Evolutionary conservation across 2,329 filamentous ascomycete species (phyloP), one percentile per base, ranked within the genome.

Genomic region (Alternaria atra): DNA sequence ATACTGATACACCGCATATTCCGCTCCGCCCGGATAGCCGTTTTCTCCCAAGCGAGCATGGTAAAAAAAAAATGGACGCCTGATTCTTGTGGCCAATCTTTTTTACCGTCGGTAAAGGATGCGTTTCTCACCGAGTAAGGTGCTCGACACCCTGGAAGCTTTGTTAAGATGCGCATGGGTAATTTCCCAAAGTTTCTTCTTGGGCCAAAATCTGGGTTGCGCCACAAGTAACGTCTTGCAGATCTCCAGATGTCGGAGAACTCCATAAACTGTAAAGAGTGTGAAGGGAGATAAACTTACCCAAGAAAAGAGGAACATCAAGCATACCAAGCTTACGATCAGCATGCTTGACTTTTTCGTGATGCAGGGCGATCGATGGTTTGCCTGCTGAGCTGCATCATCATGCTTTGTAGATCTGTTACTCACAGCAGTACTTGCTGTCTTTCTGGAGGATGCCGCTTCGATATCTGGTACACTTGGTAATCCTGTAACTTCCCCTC

Each of bases 11-110:
- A 52, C 50, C 50, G 50, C 4, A 35, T 43, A 46, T 57, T 66
- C 64, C 64, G 64, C 64, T 64, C 64, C 62, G 64, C 62, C 53
- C 51, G 34, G 10, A 23, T 40, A 40, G 6, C 50, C 50, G 35
- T 52, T 6, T 52, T 40, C 50, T 20, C 48, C 34, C 50, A 20
- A 39, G 23, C 27, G 29, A 20, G 32, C 27, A 52, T 34, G 20
- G 17, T 50, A 13, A 15, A 37, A 10, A 37, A 35, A 50, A 35
- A 50, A 32, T 4, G n/a, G 15, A 25, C 15, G 15, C 30, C 25
- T 52, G 13, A 27, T 20, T 47, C 23, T 39, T 34, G 50, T 30
- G 35, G 34, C 34, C 15, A 37, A 30, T 15, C 9, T 32, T 10
- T 34, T 29, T 29, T 17, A 23, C 35, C 44, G 23, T 37, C 25